phyloP scores from a whole-genome alignment of 1,284 basidiomycete genomes.

The Irpex sp. region DNA sequence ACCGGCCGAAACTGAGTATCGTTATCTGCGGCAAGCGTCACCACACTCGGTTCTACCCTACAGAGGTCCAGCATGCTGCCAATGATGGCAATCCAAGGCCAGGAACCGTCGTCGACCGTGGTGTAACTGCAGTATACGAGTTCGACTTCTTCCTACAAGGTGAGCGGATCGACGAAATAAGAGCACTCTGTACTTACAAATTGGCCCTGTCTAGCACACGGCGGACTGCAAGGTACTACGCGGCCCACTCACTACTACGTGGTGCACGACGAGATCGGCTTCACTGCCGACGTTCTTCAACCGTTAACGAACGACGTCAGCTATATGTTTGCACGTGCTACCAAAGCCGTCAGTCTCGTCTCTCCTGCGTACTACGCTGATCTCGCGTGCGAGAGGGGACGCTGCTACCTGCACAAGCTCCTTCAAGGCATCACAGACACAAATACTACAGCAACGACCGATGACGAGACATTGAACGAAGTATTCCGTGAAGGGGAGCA shows the following conservation, averaged over 20 bases:
- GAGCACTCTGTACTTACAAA: not conserved
- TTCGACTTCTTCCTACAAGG: constrained; percentile 75
- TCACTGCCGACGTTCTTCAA: constrained; percentile 67
- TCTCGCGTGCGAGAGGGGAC: constrained; percentile 72
- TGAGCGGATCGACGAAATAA: not conserved
- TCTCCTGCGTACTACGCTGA: constrained; percentile 77
- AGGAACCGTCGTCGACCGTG: constrained; percentile 71
- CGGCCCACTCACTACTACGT: constrained; percentile 77
- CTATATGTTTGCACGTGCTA: constrained; percentile 77
- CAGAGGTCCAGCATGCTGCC: constrained; percentile 48
- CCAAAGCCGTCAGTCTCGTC: constrained; percentile 76
- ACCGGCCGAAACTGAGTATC: constrained; percentile 68
- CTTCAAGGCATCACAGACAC: constrained; percentile 50
- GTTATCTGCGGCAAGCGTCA: constrained; percentile 82
- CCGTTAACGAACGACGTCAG: constrained; percentile 54
- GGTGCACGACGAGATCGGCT: constrained; percentile 68
- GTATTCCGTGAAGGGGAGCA: constrained; percentile 47
- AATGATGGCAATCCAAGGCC: constrained; percentile 65
- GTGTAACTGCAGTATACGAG: constrained; percentile 65
- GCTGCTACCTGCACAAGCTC: constrained; percentile 69
- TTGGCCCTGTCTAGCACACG: constrained; percentile 21
- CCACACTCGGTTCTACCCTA: constrained; percentile 81
- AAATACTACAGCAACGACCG: constrained; percentile 29
- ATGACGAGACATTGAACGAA: constrained; percentile 33
- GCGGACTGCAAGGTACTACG: constrained; percentile 46